Evolutionary conservation across 306 rosid species (phyloP), one percentile per base, ranked within the genome.

Genomic region (Phaseolus lunatus): DNA sequence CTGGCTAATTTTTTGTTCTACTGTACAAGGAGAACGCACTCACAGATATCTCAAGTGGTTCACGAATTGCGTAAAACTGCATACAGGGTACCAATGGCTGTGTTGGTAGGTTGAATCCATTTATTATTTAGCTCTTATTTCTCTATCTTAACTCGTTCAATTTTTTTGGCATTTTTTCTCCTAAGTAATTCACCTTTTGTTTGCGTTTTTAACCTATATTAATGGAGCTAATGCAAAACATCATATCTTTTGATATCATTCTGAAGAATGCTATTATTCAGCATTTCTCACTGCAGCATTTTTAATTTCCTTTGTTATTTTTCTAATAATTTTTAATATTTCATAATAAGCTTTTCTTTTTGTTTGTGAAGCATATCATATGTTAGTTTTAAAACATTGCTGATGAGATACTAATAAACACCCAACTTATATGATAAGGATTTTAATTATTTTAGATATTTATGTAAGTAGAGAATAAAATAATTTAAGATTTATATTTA

Each of bases 1-100:
- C 72, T 73, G 18, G 45, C 13, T 57, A 41, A 7, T 64, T 44
- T 67, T 63, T 43, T 47, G 14, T 76, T 77, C 52, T 82, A 4
- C 72, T 83, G 49, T 78, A 73, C 58, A 78, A 94, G 98, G 97
- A 92, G 98, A 88, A 94, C 98, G 2, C 98, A 94, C 84, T 88
- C 98, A 45, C 98, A 94, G 81, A 89, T 94, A 76, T 83, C 97
- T 81, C 98, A 92, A 85, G 93, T 94, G 62, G 54, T 94, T 58
- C 90, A 93, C 5, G 98, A 94, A 85, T 81, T 90, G 79, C 84
- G 88, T 63, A 94, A 94, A 84, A 94, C 97, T 22, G 18, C 90
- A 75, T 94, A 94, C 82, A 87, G 96, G 67, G 98, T 92, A 67
- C 92, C 97, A 0, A 94, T 94, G 98, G 84, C 96, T 37, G 92